These are phyloP conservation scores for Oryza nivara DNA, from an alignment of 176 grass and related monocot species.

Conservation along the genomic window DNA sequence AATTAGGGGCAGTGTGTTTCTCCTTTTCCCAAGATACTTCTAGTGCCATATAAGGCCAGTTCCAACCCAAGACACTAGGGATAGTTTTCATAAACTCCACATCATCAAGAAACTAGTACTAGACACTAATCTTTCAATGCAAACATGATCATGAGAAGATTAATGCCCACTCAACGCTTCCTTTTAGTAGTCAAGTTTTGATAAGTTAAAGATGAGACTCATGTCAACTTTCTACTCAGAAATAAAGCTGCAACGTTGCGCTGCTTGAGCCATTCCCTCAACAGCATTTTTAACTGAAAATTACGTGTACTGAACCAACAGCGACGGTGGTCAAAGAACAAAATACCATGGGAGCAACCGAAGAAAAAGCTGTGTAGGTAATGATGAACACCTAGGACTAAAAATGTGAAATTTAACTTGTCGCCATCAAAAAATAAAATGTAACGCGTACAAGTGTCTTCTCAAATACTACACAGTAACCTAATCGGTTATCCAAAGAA, in stretches of 20 bases:
- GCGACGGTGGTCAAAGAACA: neutral
- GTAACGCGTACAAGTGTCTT: neutral
- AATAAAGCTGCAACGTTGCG: neutral
- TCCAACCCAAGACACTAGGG: no score
- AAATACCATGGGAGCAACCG: neutral
- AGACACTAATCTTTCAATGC: no score
- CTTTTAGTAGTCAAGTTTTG: neutral
- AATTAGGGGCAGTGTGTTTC: no score
- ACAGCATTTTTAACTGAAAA: slow-evolving; percentile 17
- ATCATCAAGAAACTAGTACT: no score
- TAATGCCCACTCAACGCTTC: neutral
- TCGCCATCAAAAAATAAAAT: neutral
- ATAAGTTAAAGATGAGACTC: neutral
- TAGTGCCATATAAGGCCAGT: neutral
- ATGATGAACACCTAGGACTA: neutral
- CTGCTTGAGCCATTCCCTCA: neutral
- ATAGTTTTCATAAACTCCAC: no score
- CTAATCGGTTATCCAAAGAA: neutral
- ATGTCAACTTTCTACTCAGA: slow-evolving; percentile 11
- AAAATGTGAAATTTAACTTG: neutral
- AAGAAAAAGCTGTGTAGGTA: neutral
- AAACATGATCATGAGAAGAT: neutral
- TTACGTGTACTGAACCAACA: neutral
- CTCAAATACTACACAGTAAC: neutral
- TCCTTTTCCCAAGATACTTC: neutral